These are phyloP conservation scores for Trichoderma citrinoviride DNA, from an alignment of 2,329 filamentous ascomycete species.

Conservation along the genomic window DNA sequence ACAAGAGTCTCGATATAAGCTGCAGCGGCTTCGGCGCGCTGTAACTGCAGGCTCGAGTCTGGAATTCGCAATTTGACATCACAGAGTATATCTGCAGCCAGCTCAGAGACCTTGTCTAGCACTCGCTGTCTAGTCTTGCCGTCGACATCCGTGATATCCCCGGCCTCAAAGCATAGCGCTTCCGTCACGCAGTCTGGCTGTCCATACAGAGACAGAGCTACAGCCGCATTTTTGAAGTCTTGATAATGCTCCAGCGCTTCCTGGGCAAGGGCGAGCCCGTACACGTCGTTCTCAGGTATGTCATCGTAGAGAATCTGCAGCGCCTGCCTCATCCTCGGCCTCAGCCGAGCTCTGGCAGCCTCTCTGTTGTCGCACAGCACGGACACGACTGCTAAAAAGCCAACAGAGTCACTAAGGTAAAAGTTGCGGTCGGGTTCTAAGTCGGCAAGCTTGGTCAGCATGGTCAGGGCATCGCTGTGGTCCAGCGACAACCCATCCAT, in stretches of 20 bases:
- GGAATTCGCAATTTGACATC: background rate
- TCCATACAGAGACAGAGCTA: background rate
- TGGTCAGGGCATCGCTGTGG: background rate
- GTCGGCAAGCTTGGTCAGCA: background rate
- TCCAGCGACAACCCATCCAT: background rate
- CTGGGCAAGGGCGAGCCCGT: background rate
- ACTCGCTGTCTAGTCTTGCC: background rate
- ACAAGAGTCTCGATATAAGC: background rate
- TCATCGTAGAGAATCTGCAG: constrained; percentile 1
- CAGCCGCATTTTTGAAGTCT: background rate
- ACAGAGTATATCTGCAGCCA: background rate
- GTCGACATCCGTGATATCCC: background rate
- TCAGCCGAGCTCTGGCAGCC: background rate
- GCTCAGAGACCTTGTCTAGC: background rate
- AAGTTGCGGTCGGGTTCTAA: background rate
- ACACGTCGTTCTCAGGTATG: background rate
- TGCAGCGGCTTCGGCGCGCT: background rate
- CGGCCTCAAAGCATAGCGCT: background rate
- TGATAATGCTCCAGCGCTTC: background rate
- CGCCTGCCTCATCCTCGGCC: background rate
- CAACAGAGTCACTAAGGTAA: background rate
- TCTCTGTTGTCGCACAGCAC: background rate
- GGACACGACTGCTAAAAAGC: background rate
- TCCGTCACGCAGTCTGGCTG: background rate
- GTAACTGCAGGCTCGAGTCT: background rate